These are phyloP conservation scores for Cladosporium halotolerans DNA, from an alignment of 2,329 filamentous ascomycete species.

Conservation along the genomic window DNA sequence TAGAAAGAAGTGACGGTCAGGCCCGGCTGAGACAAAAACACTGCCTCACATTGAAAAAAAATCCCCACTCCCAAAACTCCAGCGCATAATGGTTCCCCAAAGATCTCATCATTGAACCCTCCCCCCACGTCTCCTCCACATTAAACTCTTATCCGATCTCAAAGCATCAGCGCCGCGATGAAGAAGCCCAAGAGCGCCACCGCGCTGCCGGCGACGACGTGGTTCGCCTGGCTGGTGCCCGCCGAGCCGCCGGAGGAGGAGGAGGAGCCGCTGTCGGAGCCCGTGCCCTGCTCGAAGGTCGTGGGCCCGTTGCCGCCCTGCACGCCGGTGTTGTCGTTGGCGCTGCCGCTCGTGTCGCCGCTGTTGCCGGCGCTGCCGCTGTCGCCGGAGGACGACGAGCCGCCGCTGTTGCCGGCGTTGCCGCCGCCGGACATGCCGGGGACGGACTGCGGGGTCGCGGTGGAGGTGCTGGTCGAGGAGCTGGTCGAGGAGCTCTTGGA, in stretches of 20 bases:
- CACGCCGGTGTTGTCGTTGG: constrained; percentile 14
- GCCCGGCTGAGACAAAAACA: constrained; percentile 3
- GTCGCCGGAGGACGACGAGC: constrained; percentile 8
- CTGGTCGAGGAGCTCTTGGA: constrained; percentile 21
- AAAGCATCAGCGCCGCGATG: constrained; percentile 32
- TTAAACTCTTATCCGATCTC: background rate
- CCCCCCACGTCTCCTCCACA: background rate
- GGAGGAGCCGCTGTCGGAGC: constrained; percentile 15
- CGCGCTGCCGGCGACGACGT: constrained; percentile 31
- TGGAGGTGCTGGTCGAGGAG: constrained; percentile 21
- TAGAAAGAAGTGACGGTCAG: background rate
- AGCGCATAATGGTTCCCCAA: background rate
- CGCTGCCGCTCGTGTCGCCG: constrained; percentile 16
- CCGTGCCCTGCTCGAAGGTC: constrained; percentile 24
- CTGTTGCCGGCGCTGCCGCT: constrained; percentile 28
- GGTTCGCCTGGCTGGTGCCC: constrained; percentile 22
- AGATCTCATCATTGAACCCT: background rate
- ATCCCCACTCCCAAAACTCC: background rate
- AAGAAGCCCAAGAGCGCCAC: constrained; percentile 34
- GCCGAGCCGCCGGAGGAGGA: constrained; percentile 16
- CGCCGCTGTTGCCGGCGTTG: constrained; percentile 16
- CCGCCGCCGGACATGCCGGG: constrained; percentile 49
- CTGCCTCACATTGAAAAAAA: constrained; percentile 12
- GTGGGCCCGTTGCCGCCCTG: constrained; percentile 19
- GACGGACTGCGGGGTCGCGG: constrained; percentile 39